A percentile compares a stretch with the other conserved stretches of the same genome.
Evolutionary conservation across 164 flowering plant genomes (phyloP).

Genomic region (Magnolia kwangsiensis): DNA sequence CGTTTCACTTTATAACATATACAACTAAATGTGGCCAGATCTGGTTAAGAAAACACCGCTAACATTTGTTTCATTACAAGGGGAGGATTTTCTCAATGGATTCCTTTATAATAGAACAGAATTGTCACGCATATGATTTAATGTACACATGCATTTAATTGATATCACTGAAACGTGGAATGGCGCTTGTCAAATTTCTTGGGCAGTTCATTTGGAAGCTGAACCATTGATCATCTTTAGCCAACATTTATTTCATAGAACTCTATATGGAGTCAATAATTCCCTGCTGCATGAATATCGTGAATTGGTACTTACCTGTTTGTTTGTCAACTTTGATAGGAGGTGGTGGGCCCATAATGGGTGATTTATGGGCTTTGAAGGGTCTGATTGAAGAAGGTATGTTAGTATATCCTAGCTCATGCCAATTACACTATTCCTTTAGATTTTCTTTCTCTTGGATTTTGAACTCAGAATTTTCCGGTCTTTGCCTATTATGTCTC

Average conservation of each 20-base stretch:
- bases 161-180: not conserved
- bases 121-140: not conserved
- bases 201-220: not conserved
- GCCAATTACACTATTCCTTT: not conserved
- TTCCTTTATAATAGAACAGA: no score
- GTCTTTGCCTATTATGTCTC: no score
- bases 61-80: no score
- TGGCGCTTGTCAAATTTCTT: not conserved
- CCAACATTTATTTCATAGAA: not conserved
- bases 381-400: conserved; percentile 92
- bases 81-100: no score
- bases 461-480: not conserved
- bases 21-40: no score
- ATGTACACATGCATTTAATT: not conserved
- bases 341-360: conserved; percentile 97
- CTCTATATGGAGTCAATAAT: not conserved
- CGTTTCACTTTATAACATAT: no score
- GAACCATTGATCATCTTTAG: not conserved
- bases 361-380: conserved; percentile 98
- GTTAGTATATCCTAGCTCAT: not conserved
- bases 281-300: not conserved
- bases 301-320: not conserved
- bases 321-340: conserved; percentile 40
- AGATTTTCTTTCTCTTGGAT: not conserved
- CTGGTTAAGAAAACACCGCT: no score